A percentile compares a stretch with the other conserved stretches of the same genome.
phyloP scores from a whole-genome alignment of 1,284 basidiomycete species.

The Xerocomus nothofagi region DNA sequence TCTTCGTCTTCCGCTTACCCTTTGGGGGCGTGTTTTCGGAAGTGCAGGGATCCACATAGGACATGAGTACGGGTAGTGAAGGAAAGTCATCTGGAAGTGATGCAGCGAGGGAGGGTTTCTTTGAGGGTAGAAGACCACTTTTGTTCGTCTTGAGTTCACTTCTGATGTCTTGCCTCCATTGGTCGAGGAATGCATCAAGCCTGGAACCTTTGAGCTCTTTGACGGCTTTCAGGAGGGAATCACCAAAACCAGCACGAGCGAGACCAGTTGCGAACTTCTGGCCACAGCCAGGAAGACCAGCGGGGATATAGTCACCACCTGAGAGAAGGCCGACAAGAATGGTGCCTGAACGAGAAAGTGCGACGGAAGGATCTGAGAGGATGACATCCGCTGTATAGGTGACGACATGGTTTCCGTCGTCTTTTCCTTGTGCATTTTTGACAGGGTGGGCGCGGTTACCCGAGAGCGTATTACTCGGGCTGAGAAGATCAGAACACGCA shows the following conservation, averaged over 20 bases:
- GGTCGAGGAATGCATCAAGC: constrained; percentile 55
- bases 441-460: constrained; percentile 63
- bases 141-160: constrained; percentile 74
- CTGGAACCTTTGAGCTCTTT: constrained; percentile 45
- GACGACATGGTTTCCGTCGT: constrained; percentile 74
- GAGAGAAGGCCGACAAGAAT: constrained; percentile 85
- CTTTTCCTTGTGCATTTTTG: constrained; percentile 63
- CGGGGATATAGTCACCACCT: constrained; percentile 89
- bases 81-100: constrained; percentile 66
- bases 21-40: constrained; percentile 55
- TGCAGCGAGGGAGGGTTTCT: constrained; percentile 59
- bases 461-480: constrained; percentile 71
- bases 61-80: constrained; percentile 63
- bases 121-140: constrained; percentile 57
- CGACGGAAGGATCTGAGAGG: constrained; percentile 49
- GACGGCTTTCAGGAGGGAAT: constrained; percentile 63
- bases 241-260: constrained; percentile 71
- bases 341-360: constrained; percentile 71
- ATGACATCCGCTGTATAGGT: constrained; percentile 63
- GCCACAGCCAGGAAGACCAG: constrained; percentile 65
- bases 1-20: constrained; percentile 34
- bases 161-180: constrained; percentile 65
- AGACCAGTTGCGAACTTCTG: constrained; percentile 64
- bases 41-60: constrained; percentile 76
- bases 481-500: constrained; percentile 32